phyloP scores from a whole-genome alignment of 1,284 basidiomycete species.

The Cryptococcus sp. region DNA sequence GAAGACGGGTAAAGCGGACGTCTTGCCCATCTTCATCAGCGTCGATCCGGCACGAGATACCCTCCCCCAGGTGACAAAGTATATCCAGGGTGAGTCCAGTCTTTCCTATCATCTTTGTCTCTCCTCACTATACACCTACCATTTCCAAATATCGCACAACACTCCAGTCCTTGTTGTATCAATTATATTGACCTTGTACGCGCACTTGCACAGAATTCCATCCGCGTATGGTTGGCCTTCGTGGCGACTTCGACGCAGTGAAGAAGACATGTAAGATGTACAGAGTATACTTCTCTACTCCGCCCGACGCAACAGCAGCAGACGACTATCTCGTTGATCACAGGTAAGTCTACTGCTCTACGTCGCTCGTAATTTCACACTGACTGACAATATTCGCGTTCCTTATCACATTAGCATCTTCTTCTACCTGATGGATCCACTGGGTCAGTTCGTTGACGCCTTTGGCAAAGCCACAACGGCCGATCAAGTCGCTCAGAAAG shows the following conservation, averaged over 20 bases:
- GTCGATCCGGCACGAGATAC: constrained; percentile 95
- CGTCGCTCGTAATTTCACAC: too few relatives aligned
- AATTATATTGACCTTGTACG: neutral
- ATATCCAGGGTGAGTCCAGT: constrained; percentile 54
- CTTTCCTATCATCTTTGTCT: neutral
- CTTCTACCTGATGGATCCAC: constrained; percentile 97
- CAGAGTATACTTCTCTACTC: constrained; percentile 98
- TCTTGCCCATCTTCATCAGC: constrained; percentile 86
- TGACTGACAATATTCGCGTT: too few relatives aligned
- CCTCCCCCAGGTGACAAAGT: constrained; percentile 59
- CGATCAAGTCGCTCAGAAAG: constrained; percentile 65
- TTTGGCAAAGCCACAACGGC: constrained; percentile 82
- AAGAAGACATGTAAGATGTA: constrained; percentile 92
- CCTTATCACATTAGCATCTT: constrained; percentile 64
- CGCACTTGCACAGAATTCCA: constrained; percentile 72
- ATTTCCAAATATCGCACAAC: neutral
- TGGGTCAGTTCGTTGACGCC: constrained; percentile 92
- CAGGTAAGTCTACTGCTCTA: constrained; percentile 39
- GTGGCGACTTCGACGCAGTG: constrained; percentile 80
- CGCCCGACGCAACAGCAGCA: constrained; percentile 70
- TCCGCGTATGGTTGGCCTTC: constrained; percentile 82
- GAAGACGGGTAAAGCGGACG: constrained; percentile 60
- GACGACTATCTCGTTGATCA: constrained; percentile 96
- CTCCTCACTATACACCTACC: neutral
- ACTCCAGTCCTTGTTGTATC: neutral